Evolutionary conservation across 1,284 basidiomycete genomes (phyloP).

Genomic region (Marasmius oreades): DNA sequence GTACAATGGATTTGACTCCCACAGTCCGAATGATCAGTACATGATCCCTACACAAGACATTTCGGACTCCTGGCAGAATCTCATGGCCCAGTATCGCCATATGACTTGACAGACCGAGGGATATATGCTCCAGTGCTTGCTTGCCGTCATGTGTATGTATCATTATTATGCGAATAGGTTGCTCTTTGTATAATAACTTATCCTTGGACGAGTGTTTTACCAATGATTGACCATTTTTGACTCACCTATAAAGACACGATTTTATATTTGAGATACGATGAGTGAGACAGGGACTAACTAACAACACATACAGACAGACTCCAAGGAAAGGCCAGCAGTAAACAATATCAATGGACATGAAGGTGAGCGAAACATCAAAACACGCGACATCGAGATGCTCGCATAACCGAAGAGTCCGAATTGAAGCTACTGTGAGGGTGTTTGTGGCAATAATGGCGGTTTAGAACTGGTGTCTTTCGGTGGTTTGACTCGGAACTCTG

Average conservation of each 20-base stretch:
- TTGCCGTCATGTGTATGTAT: background rate
- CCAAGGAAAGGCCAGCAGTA: background rate
- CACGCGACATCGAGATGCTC: background rate
- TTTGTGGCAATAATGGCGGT: background rate
- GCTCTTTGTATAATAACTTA: background rate
- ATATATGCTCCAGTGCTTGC: slow-evolving; percentile 4
- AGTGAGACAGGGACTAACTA: background rate
- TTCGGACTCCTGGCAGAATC: slow-evolving; percentile 47
- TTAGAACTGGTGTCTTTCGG: slow-evolving; percentile 30
- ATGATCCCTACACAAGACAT: slow-evolving; percentile 32
- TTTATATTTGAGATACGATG: background rate
- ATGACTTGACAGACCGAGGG: slow-evolving; percentile 12
- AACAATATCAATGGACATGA: background rate
- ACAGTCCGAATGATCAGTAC: slow-evolving; percentile 22
- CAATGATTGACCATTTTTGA: background rate
- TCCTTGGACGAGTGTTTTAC: background rate
- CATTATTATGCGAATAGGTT: background rate
- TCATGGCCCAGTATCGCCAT: slow-evolving; percentile 35
- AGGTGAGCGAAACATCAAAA: background rate
- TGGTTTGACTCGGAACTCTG: slow-evolving; percentile 74
- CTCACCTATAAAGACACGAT: background rate
- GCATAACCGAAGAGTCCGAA: too few relatives aligned
- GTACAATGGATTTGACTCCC: slow-evolving; percentile 14
- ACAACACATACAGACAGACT: background rate
- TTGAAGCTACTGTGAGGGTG: background rate